Evolutionary conservation across 352 stramenopile genomes (phyloP).

Genomic region (Phytophthora fragariaefolia): DNA sequence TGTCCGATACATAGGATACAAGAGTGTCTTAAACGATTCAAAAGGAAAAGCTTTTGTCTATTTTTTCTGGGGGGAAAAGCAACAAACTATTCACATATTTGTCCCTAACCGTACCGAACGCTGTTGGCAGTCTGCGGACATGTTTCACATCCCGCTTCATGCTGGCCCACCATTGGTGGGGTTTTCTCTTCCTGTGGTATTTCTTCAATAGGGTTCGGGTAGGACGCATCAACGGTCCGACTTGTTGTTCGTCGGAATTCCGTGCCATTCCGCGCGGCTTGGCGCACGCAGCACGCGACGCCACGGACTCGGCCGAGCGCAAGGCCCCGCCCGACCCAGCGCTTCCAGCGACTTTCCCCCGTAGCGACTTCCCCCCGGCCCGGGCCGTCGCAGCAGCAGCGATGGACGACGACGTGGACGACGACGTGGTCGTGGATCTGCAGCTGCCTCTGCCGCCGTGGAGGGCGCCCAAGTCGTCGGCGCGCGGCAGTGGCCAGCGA

Average conservation of each 20-base stretch:
- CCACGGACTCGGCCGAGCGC: background rate
- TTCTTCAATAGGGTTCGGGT: background rate
- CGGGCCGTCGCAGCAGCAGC: background rate
- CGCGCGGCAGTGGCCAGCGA: constrained; percentile 20
- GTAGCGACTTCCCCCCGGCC: too few species aligned
- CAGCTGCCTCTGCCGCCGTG: constrained; percentile 18
- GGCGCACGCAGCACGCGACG: background rate
- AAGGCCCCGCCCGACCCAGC: background rate
- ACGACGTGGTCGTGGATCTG: constrained; percentile 8
- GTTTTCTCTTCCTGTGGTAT: background rate
- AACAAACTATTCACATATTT: too few species aligned
- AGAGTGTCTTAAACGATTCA: too few species aligned
- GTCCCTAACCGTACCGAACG: too few species aligned
- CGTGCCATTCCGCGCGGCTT: background rate
- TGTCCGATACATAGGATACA: too few species aligned
- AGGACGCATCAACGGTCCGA: background rate
- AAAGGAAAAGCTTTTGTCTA: too few species aligned
- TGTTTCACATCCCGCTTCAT: too few species aligned
- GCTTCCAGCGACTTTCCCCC: background rate
- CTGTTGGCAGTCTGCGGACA: too few species aligned
- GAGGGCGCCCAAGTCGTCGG: constrained; percentile 34
- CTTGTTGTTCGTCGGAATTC: background rate
- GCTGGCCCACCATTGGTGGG: too few species aligned
- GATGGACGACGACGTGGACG: constrained; percentile 17
- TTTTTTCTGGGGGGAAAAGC: too few species aligned